Percentiles rank a stretch among this genome's conserved stretches.
These are phyloP conservation scores for Golubevia sp. DNA, from an alignment of 1,284 basidiomycete species.

Conservation along the genomic window DNA sequence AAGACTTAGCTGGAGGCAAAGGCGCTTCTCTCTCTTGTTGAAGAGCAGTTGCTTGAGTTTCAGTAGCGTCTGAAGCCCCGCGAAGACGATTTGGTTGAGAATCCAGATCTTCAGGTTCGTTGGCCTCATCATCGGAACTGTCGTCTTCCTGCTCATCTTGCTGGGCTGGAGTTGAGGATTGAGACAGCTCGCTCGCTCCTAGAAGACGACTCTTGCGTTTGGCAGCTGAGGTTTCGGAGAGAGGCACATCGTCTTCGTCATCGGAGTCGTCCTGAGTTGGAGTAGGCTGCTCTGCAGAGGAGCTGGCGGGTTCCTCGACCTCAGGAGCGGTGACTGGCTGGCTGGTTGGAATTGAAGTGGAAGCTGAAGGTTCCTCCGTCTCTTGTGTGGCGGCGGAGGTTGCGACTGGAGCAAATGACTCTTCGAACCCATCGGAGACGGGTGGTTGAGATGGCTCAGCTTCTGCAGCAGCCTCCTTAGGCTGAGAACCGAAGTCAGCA, in stretches of 20 bases:
- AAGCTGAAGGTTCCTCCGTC: not conserved
- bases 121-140: constrained; percentile 39
- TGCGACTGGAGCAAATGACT: not conserved
- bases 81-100: constrained; percentile 6
- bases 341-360: not conserved
- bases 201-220: not conserved
- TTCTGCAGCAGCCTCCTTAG: not conserved
- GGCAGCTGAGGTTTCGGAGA: not conserved
- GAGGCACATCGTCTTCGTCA: not conserved
- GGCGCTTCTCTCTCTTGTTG: not conserved
- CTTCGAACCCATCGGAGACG: not conserved
- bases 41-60: not conserved
- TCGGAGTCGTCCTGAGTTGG: not conserved
- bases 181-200: not conserved
- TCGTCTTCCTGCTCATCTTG: constrained; percentile 20
- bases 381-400: not conserved
- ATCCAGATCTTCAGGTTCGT: constrained; percentile 41
- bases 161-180: not conserved
- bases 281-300: not conserved
- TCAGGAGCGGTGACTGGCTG: not conserved
- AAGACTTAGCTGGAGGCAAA: constrained; percentile 1
- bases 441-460: not conserved
- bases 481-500: not conserved
- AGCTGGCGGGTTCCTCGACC: not conserved
- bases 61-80: not conserved